Base-by-base conservation (phyloP, 768 basidiomycete species). In the Pulveroboletus frians region DNA sequence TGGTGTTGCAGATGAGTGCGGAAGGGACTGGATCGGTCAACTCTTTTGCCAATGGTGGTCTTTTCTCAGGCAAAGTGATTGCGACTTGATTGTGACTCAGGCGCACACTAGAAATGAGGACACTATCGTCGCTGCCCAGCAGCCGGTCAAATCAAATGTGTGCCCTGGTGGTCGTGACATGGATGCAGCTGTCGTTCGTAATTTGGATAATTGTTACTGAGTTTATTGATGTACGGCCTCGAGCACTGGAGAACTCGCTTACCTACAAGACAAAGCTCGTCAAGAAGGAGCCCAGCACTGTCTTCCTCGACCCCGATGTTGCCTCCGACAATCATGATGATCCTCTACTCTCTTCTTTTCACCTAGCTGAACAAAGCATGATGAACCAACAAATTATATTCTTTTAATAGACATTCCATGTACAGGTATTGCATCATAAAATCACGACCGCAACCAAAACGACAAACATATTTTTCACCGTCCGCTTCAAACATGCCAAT, bases 281-380 rank as follows among this genome's bases (percentile, higher is more conserved):
- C 62, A 88, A 91, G 67, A 95, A 93, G 72, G 94, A 97, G 69
- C 75, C 96, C n/a, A 95, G 92, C 68, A 95, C 92, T 0, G 85
- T 96, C 21, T 96, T 98, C 71, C 79, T 97, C 37, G 93, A 97
- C 63, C 84, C 88, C 29, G 29, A 97, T 62, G 89, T 88, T 46
- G 92, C 94, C 3, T 85, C 90, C 0, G 85, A 88, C 60, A 96
- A 96, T 57, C 76, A 93, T 38, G 94, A 98, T 61, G 66, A 88
- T 89, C 0, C 77, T 98, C 0, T 98, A 97, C 65, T 91, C 92
- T 7, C 79, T 98, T 3, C 78, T 97, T 15, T 98, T 97, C 61
- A 83, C 91, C 3, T 98, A 94, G 94, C 69, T 98, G 51, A 95
- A 94, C 65, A 94, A 98, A 64, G 23, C 23, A 23, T 23, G 23